Evolutionary conservation across 169 alveolate species (phyloP).

Genomic region (Fabrea salina): DNA sequence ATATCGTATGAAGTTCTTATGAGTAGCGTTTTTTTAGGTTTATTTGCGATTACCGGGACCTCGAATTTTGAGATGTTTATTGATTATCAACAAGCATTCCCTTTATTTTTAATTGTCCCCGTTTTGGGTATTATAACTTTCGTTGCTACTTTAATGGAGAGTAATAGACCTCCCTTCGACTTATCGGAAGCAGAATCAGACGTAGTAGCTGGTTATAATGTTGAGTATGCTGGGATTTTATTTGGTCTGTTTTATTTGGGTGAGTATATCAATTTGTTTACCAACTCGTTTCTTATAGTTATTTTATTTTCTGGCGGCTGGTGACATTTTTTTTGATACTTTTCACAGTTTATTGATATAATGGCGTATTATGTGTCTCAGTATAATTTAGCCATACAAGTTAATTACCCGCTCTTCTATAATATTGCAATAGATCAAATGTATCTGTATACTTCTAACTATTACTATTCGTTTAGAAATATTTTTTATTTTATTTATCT

Average conservation of each 20-base stretch:
- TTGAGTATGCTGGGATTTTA: conserved; percentile 40
- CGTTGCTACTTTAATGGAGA: conserved; percentile 26
- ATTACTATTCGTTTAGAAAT: no score
- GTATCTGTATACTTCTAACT: no score
- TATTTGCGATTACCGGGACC: background rate
- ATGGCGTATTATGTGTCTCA: background rate
- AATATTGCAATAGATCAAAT: no score
- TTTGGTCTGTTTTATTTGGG: conserved; percentile 41
- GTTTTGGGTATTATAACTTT: background rate
- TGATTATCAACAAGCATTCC: background rate
- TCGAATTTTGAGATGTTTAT: conserved; percentile 16
- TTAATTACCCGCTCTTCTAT: no score
- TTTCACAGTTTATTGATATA: background rate
- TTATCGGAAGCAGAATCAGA: conserved; percentile 55
- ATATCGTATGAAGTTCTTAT: conserved; percentile 17
- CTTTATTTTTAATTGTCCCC: conserved; percentile 32
- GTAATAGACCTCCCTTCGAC: conserved; percentile 53
- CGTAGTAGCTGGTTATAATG: conserved; percentile 51
- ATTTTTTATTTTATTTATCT: no score
- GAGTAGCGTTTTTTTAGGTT: background rate
- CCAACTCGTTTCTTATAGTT: conserved; percentile 4
- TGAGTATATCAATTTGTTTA: conserved; percentile 42
- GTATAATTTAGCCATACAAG: no score
- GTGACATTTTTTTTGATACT: background rate
- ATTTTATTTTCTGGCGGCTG: conserved; percentile 43